These are phyloP conservation scores for Raphanus raphanistrum DNA, from an alignment of 345 rosid genomes.

Conservation along the genomic window DNA sequence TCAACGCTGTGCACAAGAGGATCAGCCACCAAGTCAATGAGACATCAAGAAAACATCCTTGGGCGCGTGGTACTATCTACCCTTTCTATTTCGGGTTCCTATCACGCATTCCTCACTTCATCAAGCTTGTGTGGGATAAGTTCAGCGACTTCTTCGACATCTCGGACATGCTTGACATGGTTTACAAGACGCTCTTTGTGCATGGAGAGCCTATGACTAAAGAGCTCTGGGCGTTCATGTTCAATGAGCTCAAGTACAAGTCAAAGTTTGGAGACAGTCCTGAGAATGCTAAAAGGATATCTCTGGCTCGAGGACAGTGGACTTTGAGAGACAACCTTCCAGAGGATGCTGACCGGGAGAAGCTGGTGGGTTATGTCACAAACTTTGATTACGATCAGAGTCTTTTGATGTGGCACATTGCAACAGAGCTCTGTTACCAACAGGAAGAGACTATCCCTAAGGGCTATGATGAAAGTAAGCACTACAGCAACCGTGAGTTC, in stretches of 20 bases:
- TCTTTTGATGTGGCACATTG: slow-evolving; percentile 57
- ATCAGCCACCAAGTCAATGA: slow-evolving; percentile 32
- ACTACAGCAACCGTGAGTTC: slow-evolving; percentile 27
- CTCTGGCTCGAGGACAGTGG: slow-evolving; percentile 57
- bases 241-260: slow-evolving; percentile 42
- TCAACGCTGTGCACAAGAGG: not conserved
- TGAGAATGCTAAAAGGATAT: slow-evolving; percentile 49
- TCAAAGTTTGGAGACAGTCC: slow-evolving; percentile 49
- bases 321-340: slow-evolving; percentile 33
- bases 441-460: not conserved
- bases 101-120: slow-evolving; percentile 26
- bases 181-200: slow-evolving; percentile 29
- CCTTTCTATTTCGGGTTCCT: slow-evolving; percentile 30
- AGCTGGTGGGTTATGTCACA: slow-evolving; percentile 40
- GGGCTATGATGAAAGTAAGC: not conserved
- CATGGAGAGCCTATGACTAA: slow-evolving; percentile 46
- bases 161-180: slow-evolving; percentile 33
- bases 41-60: not conserved
- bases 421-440: slow-evolving; percentile 58
- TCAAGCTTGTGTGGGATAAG: not conserved
- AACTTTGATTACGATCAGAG: slow-evolving; percentile 45
- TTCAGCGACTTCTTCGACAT: slow-evolving; percentile 36
- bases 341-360: not conserved
- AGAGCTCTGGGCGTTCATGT: slow-evolving; percentile 53
- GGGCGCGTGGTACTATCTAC: slow-evolving; percentile 8